Conservation (phyloP, 768 basidiomycete species). For the Mycena chlorophos region DNA sequence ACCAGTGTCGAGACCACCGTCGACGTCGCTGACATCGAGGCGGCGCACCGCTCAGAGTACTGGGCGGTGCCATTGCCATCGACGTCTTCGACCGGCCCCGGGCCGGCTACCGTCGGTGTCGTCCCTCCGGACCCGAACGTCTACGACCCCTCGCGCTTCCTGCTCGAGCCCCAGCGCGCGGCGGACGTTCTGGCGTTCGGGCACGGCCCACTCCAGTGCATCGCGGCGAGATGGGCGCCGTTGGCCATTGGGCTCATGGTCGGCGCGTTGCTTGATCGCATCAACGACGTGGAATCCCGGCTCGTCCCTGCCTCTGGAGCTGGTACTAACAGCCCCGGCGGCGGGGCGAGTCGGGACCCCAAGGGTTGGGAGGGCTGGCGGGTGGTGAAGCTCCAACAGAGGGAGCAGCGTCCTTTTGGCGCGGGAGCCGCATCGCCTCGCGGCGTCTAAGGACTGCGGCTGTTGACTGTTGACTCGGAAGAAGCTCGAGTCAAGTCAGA, state of each 20-base stretch:
- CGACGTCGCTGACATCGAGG: conserved; percentile 39
- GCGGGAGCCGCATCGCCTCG: too few relatives aligned
- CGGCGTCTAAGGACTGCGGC: too few relatives aligned
- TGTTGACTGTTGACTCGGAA: too few relatives aligned
- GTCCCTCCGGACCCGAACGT: conserved; percentile 22
- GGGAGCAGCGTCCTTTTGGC: too few relatives aligned
- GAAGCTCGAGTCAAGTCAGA: too few relatives aligned
- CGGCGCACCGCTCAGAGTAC: conserved; percentile 34
- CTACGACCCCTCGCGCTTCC: conserved; percentile 48
- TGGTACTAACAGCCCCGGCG: too few relatives aligned
- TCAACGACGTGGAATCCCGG: conserved; percentile 30
- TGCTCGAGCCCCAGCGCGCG: conserved; percentile 22
- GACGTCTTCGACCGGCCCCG: too few relatives aligned
- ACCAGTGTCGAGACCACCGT: conserved; percentile 7
- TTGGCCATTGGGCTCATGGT: conserved; percentile 51
- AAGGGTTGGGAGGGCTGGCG: conserved; percentile 50
- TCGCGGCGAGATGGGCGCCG: conserved; percentile 53
- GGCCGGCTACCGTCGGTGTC: neutral
- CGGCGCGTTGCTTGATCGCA: conserved; percentile 39
- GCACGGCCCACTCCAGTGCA: conserved; percentile 45
- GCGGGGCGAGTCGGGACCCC: conserved; percentile 32
- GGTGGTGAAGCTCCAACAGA: neutral
- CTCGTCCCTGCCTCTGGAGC: too few relatives aligned
- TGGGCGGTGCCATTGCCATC: conserved; percentile 32
- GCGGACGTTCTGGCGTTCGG: conserved; percentile 47